A percentile compares a stretch with the other conserved stretches of the same genome.
phyloP scores from a whole-genome alignment of 306 rosid genomes.

The Herpetospermum pedunculosum region DNA sequence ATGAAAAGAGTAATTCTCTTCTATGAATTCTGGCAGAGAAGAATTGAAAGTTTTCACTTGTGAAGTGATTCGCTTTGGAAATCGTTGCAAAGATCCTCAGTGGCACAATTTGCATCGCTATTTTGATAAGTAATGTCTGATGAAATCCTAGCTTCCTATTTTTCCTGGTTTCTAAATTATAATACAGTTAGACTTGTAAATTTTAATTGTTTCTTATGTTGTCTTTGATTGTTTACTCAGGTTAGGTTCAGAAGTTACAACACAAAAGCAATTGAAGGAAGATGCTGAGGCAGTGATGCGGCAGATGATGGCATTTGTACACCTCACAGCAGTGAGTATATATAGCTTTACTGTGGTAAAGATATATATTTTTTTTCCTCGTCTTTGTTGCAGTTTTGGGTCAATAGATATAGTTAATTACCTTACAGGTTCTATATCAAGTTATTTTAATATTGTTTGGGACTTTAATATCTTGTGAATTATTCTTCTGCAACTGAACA shows the following conservation, averaged over 20 bases:
- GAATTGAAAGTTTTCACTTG: slow-evolving; percentile 79
- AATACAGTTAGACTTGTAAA: slow-evolving; percentile 8
- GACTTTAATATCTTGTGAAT: background rate
- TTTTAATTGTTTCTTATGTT: slow-evolving; percentile 15
- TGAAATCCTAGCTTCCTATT: slow-evolving; percentile 13
- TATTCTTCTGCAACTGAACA: background rate
- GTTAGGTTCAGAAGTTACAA: slow-evolving; percentile 71
- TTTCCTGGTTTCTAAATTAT: slow-evolving; percentile 10
- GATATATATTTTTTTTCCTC: background rate
- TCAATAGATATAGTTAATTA: background rate
- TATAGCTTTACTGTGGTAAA: slow-evolving; percentile 8
- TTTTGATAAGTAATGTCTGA: slow-evolving; percentile 67
- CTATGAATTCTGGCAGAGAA: slow-evolving; percentile 64
- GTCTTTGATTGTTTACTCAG: slow-evolving; percentile 30
- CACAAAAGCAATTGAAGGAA: slow-evolving; percentile 70
- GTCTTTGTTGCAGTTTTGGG: background rate
- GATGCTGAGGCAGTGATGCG: slow-evolving; percentile 81
- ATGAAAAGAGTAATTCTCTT: slow-evolving; percentile 14
- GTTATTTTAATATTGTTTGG: background rate
- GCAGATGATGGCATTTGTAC: slow-evolving; percentile 74
- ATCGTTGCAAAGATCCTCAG: slow-evolving; percentile 98
- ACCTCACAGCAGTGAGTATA: slow-evolving; percentile 81
- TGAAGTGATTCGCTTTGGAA: slow-evolving; percentile 98
- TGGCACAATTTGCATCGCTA: slow-evolving; percentile 96
- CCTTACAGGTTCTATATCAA: background rate